phyloP scores from a whole-genome alignment of 75 land plant species.

The Sequoia sempervirens region DNA sequence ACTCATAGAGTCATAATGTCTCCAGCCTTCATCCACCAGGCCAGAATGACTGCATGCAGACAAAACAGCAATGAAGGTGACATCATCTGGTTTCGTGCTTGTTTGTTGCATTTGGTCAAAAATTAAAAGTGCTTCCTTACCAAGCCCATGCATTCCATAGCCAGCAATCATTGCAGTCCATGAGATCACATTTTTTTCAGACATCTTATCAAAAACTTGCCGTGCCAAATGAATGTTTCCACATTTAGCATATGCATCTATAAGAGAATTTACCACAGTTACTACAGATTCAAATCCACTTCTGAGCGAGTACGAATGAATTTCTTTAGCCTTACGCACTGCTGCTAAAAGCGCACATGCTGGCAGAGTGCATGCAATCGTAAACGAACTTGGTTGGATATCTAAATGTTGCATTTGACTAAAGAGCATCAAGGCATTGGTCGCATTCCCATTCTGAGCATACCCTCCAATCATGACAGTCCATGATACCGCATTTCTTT shows the following conservation, averaged over 20 bases:
- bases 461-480: constrained; percentile 33
- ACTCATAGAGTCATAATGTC: constrained; percentile 20
- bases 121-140: constrained; percentile 16
- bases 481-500: constrained; percentile 35
- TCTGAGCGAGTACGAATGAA: constrained; percentile 26
- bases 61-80: constrained; percentile 28
- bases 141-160: constrained; percentile 25
- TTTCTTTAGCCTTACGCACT: constrained; percentile 30
- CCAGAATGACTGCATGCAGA: constrained; percentile 42
- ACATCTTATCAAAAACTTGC: not conserved
- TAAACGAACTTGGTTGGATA: constrained; percentile 19
- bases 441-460: constrained; percentile 16
- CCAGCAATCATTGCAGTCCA: constrained; percentile 13
- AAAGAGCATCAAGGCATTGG: constrained; percentile 23
- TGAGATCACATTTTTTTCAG: not conserved
- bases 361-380: constrained; percentile 20
- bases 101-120: constrained; percentile 19
- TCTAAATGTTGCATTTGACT: constrained; percentile 21
- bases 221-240: not conserved
- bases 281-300: constrained; percentile 17
- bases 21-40: constrained; percentile 29
- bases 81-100: constrained; percentile 14
- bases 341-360: constrained; percentile 28
- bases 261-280: constrained; percentile 23
- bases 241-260: constrained; percentile 18